Evolutionary conservation across 768 basidiomycete species (phyloP).

Genomic region (Lentinula edodes): DNA sequence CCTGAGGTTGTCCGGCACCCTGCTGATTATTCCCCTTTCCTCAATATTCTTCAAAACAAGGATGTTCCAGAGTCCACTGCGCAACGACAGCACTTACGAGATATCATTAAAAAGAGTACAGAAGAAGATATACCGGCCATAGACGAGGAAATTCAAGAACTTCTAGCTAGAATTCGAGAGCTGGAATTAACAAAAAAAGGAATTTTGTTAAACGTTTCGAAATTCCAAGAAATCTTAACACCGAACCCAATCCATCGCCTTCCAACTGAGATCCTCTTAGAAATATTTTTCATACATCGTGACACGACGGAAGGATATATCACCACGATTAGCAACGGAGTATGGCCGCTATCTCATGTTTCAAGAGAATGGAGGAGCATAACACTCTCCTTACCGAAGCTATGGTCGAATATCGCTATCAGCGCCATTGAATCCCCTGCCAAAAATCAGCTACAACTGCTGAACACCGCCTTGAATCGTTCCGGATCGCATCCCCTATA

Average conservation of each 20-base stretch:
- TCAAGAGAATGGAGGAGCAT: too few species aligned
- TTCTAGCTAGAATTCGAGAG: neutral
- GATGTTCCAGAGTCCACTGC: neutral
- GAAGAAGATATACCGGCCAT: neutral
- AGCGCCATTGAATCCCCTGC: neutral
- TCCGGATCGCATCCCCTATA: neutral
- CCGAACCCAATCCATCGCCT: neutral
- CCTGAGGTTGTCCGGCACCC: too few species aligned
- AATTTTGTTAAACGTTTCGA: neutral
- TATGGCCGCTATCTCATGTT: too few species aligned
- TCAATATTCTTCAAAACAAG: neutral
- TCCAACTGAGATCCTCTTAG: too few species aligned
- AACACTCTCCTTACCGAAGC: too few species aligned
- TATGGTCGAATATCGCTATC: too few species aligned
- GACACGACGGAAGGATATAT: too few species aligned
- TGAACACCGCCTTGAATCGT: neutral
- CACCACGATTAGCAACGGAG: too few species aligned
- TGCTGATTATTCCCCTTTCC: neutral
- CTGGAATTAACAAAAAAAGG: neutral
- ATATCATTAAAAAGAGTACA: neutral
- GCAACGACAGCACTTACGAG: neutral
- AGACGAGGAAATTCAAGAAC: neutral
- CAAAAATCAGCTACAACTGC: neutral
- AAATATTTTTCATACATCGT: too few species aligned
- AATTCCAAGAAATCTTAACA: neutral